Base-by-base conservation (phyloP, 345 rosid genomes). In the Psidium friedrichsthalianum region DNA sequence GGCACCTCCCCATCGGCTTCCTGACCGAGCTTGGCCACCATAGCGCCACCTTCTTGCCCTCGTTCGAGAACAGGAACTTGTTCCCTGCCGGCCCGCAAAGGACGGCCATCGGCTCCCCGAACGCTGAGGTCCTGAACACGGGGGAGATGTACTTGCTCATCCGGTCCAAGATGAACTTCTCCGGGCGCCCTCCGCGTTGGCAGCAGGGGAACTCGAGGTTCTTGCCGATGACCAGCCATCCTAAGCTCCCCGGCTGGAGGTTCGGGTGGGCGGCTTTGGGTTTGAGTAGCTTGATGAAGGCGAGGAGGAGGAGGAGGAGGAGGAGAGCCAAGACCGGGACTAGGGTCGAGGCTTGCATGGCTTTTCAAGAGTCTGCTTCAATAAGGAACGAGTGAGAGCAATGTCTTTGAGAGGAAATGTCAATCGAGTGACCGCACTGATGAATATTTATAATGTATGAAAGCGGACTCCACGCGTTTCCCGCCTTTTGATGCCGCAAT, bases 211-310 rank as follows among this genome's bases (percentile, higher is more conserved):
- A 82, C 49, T 83, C 58, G 16, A 82, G 24, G 81, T 64, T 47
- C 42, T 86, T 85, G 6, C 87, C 87, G 25, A 86, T 11, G 82
- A 86, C 6, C 22, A 85, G 87, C 85, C 87, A 86, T 13, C 82
- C 82, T 3, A 80, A 51, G 32, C 18, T 84, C 20, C 84, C 83
- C 12, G 84, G 85, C 9, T 82, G 87, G 83, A 82, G 84, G 54
- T 83, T 86, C 14, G 16, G 82, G 22, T 14, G 21, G 82, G 69
- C 11, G n/a, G 13, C 11, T 16, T 42, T 32, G 51, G 8, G 56
- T 24, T 81, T 51, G 24, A 84, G n/a, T 8, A 52, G 44, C 8
- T 59, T 51, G 3, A 44, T 25, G 86, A 58, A 1, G 24, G 57
- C 14, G 24, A 59, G 32, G 55, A 85, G 47, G 64, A 80, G 53